These are phyloP conservation scores for Ophiostoma quercus DNA, from an alignment of 2,329 filamentous ascomycete species.

Conservation along the genomic window DNA sequence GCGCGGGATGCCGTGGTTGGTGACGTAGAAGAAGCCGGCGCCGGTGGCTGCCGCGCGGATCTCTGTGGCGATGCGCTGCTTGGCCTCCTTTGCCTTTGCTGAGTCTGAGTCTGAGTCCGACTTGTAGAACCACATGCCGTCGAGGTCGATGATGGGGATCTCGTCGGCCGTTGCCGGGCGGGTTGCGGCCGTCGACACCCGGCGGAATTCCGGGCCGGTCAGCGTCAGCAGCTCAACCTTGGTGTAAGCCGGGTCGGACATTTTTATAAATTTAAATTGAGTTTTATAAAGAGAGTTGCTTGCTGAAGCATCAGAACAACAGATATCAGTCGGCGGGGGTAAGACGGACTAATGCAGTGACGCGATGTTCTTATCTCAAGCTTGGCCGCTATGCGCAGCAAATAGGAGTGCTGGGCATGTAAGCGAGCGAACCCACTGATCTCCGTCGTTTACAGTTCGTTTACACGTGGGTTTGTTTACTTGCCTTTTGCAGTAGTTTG, in stretches of 20 bases:
- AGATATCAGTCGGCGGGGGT: not conserved
- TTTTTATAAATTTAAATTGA: not conserved
- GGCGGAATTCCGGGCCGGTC: constrained; percentile 37
- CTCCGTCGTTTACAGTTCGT: not conserved
- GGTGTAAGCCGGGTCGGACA: constrained; percentile 21
- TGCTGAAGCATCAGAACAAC: not conserved
- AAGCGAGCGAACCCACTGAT: not conserved
- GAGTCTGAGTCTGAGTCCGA: constrained; percentile 24
- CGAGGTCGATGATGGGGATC: constrained; percentile 52
- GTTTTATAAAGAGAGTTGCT: not conserved
- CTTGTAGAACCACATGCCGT: constrained; percentile 35
- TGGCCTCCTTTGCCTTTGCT: constrained; percentile 12
- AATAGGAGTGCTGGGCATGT: not conserved
- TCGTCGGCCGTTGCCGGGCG: constrained; percentile 39
- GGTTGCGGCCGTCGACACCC: constrained; percentile 35
- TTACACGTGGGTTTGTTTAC: not conserved
- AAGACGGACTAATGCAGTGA: constrained; percentile 5
- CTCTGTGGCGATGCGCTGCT: constrained; percentile 35
- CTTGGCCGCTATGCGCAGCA: constrained; percentile 3
- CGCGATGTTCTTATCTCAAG: constrained; percentile 2
- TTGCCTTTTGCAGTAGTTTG: too few relatives aligned
- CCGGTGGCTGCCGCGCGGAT: constrained; percentile 34
- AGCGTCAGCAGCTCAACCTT: constrained; percentile 31
- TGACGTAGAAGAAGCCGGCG: constrained; percentile 30
- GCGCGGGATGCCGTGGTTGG: constrained; percentile 29